phyloP scores from a whole-genome alignment of 352 stramenopile genomes.

The Thraustochytrium sp. region DNA sequence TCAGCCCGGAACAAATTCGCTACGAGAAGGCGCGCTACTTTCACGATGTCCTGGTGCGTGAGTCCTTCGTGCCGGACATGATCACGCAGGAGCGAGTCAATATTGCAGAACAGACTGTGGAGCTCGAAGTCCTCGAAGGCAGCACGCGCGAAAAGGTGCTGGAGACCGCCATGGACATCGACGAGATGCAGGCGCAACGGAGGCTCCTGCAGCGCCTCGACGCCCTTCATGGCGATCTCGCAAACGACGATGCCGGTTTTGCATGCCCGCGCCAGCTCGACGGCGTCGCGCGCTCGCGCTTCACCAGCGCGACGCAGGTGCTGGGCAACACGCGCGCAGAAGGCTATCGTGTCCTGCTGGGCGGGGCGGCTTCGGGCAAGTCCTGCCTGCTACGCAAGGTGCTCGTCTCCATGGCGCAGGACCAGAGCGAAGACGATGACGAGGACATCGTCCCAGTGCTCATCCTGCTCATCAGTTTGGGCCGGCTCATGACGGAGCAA shows the following conservation, averaged over 20 bases:
- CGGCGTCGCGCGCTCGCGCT: neutral
- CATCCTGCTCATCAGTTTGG: slow-evolving; percentile 22
- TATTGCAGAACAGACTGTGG: slow-evolving; percentile 21
- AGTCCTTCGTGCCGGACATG: slow-evolving; percentile 16
- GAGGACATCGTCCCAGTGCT: slow-evolving; percentile 14
- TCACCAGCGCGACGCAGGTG: slow-evolving; percentile 13
- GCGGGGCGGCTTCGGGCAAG: slow-evolving; percentile 33
- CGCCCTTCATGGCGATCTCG: neutral
- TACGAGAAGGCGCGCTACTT: slow-evolving; percentile 39
- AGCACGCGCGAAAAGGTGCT: neutral
- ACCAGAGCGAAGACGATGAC: neutral
- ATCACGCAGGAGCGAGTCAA: slow-evolving; percentile 7
- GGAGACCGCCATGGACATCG: neutral
- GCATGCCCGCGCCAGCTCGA: too few relatives aligned
- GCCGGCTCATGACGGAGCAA: neutral
- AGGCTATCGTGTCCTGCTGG: neutral
- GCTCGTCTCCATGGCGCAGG: neutral
- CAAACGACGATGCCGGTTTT: too few relatives aligned
- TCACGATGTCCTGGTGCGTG: slow-evolving; percentile 15
- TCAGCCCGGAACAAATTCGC: neutral
- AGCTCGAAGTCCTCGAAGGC: slow-evolving; percentile 14
- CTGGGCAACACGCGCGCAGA: neutral
- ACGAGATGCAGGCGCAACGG: slow-evolving; percentile 13
- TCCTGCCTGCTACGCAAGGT: slow-evolving; percentile 27
- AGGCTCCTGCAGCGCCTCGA: neutral